Conservation (phyloP, 257 asterid species). For the Voacanga thouarsii region DNA sequence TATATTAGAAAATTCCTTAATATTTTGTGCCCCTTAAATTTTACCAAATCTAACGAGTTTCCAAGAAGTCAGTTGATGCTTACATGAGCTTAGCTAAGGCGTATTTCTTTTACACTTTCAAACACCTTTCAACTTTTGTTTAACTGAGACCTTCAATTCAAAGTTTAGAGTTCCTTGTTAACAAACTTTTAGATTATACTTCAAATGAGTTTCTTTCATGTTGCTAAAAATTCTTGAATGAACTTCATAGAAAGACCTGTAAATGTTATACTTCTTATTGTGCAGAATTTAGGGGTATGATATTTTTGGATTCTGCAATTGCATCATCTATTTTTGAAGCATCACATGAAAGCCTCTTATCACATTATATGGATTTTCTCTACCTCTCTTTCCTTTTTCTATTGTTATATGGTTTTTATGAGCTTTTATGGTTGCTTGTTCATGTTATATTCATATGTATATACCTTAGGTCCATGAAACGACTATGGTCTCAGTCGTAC, state of each 20-base stretch:
- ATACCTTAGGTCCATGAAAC: slow-evolving; percentile 83
- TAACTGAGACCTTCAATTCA: slow-evolving; percentile 2
- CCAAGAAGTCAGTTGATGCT: too few relatives aligned
- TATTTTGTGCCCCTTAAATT: neutral
- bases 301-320: neutral
- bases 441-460: slow-evolving; percentile 18
- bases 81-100: neutral
- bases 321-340: too few relatives aligned
- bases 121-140: neutral
- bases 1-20: neutral
- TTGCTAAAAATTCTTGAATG: neutral
- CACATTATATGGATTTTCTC: neutral
- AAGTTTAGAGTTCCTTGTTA: neutral
- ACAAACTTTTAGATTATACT: neutral
- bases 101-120: neutral
- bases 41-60: too few relatives aligned
- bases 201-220: neutral
- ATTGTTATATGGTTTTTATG: neutral
- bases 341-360: neutral
- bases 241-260: neutral
- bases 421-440: slow-evolving; percentile 15
- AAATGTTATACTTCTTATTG: neutral
- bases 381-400: neutral
- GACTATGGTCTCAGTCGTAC: slow-evolving; percentile 95
- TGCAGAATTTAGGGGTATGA: neutral